Conservation (phyloP, 164 flowering plant genomes). For the Stephania cephalantha region DNA sequence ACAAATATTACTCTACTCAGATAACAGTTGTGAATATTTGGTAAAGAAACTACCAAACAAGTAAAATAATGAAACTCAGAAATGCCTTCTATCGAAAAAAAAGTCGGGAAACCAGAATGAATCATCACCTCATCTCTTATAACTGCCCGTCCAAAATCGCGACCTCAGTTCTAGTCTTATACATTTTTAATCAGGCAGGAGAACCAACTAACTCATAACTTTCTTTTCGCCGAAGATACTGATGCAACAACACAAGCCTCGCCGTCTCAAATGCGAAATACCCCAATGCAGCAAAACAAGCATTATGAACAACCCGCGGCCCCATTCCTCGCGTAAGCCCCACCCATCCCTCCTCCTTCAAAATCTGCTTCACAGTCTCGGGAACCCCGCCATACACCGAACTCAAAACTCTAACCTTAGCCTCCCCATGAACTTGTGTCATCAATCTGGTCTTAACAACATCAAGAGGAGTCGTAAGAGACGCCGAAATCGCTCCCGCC, state of each 20-base stretch:
- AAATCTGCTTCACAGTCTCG: slow-evolving; percentile 57
- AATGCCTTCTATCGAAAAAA: not conserved
- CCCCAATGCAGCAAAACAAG: slow-evolving; percentile 90
- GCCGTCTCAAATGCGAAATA: slow-evolving; percentile 99
- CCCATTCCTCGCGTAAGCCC: slow-evolving; percentile 87
- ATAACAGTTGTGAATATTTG: too few relatives aligned
- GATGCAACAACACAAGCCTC: slow-evolving; percentile 58
- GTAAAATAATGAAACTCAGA: not conserved
- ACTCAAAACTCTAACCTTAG: slow-evolving; percentile 35
- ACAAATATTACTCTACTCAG: too few relatives aligned
- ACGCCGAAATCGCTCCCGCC: slow-evolving; percentile 94
- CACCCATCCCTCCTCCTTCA: slow-evolving; percentile 90
- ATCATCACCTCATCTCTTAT: not conserved
- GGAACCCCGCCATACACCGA: slow-evolving; percentile 56
- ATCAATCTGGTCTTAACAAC: slow-evolving; percentile 96
- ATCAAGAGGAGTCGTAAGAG: slow-evolving; percentile 82
- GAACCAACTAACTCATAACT: slow-evolving; percentile 22
- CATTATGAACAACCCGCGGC: slow-evolving; percentile 85
- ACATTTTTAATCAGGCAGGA: slow-evolving; percentile 15
- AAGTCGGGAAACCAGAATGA: not conserved
- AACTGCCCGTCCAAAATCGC: not conserved
- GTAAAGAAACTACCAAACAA: not conserved
- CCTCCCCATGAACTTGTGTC: slow-evolving; percentile 75
- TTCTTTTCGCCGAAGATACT: slow-evolving; percentile 53
- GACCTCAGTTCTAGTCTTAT: not conserved